phyloP scores from a whole-genome alignment of 148 eudicot species.

The Fagopyrum tataricum region DNA sequence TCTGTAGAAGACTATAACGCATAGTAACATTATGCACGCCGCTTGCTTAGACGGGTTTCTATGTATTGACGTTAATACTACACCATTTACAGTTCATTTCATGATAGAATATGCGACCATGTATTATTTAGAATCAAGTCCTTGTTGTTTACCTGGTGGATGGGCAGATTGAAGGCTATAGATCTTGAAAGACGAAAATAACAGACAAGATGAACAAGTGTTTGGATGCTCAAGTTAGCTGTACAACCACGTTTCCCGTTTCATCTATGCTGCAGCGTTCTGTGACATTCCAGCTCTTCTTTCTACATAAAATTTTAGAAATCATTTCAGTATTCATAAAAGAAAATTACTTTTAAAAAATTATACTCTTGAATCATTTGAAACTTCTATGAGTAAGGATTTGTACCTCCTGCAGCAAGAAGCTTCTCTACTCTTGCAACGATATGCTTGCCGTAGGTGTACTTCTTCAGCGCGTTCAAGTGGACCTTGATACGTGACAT shows the following conservation, averaged over 20 bases:
- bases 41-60: neutral
- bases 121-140: neutral
- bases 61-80: conserved; percentile 4
- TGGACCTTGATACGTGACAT: conserved; percentile 13
- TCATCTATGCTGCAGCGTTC: conserved; percentile 9
- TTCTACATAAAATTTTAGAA: too few species aligned
- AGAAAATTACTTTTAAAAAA: too few species aligned
- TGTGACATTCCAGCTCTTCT: conserved; percentile 15
- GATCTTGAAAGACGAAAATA: conserved; percentile 9
- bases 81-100: conserved; percentile 2
- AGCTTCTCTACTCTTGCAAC: conserved; percentile 15
- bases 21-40: neutral
- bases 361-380: too few species aligned
- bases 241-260: neutral
- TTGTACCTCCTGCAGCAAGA: conserved; percentile 12
- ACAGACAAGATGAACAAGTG: neutral
- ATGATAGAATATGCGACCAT: neutral
- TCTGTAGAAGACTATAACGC: neutral
- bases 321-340: too few species aligned
- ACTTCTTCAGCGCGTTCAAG: conserved; percentile 13
- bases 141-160: conserved; percentile 4
- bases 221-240: conserved; percentile 10
- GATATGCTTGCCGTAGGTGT: conserved; percentile 11
- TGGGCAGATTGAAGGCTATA: conserved; percentile 10
- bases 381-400: neutral